Evolutionary conservation across 345 rosid genomes (phyloP).

Genomic region (Corchorus olitorius): DNA sequence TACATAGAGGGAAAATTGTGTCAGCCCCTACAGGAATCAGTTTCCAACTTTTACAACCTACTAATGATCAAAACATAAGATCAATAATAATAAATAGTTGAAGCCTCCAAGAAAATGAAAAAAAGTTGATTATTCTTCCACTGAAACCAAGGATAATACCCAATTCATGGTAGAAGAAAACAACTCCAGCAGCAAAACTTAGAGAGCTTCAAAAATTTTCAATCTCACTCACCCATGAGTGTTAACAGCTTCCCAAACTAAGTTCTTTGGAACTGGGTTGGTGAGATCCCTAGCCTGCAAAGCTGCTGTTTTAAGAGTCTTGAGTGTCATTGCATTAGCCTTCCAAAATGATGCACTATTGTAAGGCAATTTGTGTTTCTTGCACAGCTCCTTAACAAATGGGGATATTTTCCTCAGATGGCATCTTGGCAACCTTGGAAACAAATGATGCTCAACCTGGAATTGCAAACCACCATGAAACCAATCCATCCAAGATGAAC

Average conservation of each 20-base stretch:
- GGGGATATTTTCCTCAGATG: slow-evolving; percentile 52
- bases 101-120: slow-evolving; percentile 30
- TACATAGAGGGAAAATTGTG: not conserved
- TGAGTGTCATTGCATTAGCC: slow-evolving; percentile 47
- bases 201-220: slow-evolving; percentile 17
- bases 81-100: not conserved
- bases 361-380: slow-evolving; percentile 54
- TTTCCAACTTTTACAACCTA: not conserved
- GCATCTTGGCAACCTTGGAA: slow-evolving; percentile 57
- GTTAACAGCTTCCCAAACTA: slow-evolving; percentile 64
- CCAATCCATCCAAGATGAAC: slow-evolving; percentile 78
- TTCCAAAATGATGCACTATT: slow-evolving; percentile 45
- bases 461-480: slow-evolving; percentile 82
- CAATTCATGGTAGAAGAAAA: not conserved
- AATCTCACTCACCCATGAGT: slow-evolving; percentile 44
- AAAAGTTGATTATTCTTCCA: slow-evolving; percentile 15
- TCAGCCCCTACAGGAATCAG: not conserved
- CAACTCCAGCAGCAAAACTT: slow-evolving; percentile 23
- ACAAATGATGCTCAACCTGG: slow-evolving; percentile 77
- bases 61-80: not conserved
- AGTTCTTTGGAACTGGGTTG: slow-evolving; percentile 47
- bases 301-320: slow-evolving; percentile 46
- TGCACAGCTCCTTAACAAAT: slow-evolving; percentile 53
- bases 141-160: slow-evolving; percentile 1
- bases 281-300: slow-evolving; percentile 52